These are phyloP conservation scores for Parasitella parasitica DNA, from an alignment of 371 early-diverging fungal genomes.

Conservation along the genomic window DNA sequence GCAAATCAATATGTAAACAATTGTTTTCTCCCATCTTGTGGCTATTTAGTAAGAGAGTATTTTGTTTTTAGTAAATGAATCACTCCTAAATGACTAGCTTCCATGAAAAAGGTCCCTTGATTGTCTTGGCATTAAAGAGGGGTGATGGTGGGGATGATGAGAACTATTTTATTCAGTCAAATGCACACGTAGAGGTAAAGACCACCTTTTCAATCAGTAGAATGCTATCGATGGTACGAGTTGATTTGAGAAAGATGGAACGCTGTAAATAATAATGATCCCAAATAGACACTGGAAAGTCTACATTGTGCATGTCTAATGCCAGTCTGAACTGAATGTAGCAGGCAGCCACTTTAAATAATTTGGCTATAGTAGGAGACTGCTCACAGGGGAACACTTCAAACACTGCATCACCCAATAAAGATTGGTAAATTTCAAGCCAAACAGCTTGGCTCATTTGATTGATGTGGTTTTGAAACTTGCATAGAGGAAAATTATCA, in stretches of 20 bases:
- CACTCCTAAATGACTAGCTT: background rate
- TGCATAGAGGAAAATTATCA: background rate
- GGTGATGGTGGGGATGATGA: background rate
- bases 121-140: background rate
- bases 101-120: background rate
- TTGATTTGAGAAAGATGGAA: slow-evolving; percentile 7
- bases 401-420: slow-evolving; percentile 7
- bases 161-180: background rate
- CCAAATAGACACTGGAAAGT: slow-evolving; percentile 6
- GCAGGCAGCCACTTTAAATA: slow-evolving; percentile 3
- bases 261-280: slow-evolving; percentile 10
- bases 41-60: background rate
- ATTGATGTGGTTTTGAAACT: background rate
- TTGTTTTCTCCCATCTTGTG: background rate
- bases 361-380: background rate
- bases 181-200: background rate
- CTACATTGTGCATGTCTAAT: background rate
- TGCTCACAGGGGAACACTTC: background rate
- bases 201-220: slow-evolving; percentile 4
- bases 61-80: background rate
- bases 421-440: background rate
- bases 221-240: background rate
- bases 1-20: background rate
- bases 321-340: background rate
- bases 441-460: slow-evolving; percentile 5